Conservation (phyloP, 495 filamentous ascomycete genomes). For the Talaromyces nanjingensis region DNA sequence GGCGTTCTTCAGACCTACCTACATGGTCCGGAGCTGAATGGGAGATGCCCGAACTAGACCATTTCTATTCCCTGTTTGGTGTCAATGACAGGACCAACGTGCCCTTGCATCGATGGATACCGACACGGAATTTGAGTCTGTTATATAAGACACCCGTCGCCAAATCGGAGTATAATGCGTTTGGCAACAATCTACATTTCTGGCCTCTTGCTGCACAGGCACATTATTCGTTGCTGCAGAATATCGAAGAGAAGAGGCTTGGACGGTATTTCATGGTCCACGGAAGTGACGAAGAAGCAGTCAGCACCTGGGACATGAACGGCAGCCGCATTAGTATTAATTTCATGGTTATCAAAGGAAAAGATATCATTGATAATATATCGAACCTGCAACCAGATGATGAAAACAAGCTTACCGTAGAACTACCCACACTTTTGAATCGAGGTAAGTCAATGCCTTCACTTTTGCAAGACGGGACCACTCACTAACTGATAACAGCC, state of each 20-base stretch:
- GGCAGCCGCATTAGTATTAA: conserved; percentile 41
- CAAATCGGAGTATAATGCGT: conserved; percentile 15
- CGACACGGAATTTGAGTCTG: conserved; percentile 24
- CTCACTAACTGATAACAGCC: neutral
- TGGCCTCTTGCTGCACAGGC: conserved; percentile 43
- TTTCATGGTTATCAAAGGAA: conserved; percentile 39
- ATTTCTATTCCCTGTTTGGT: conserved; percentile 12
- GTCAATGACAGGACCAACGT: conserved; percentile 17
- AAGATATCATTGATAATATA: conserved; percentile 28
- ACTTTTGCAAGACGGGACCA: neutral
- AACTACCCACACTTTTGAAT: conserved; percentile 12
- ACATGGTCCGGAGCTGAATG: conserved; percentile 14
- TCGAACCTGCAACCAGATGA: conserved; percentile 16
- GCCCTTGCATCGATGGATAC: conserved; percentile 37
- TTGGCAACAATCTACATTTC: conserved; percentile 24
- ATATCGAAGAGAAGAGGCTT: conserved; percentile 35
- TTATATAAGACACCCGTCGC: conserved; percentile 34
- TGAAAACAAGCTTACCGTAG: conserved; percentile 17
- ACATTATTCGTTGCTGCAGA: conserved; percentile 41
- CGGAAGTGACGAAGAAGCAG: conserved; percentile 11
- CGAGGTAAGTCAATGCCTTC: neutral
- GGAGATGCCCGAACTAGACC: conserved; percentile 10
- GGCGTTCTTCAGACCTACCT: conserved; percentile 21
- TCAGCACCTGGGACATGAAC: conserved; percentile 34
- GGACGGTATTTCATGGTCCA: conserved; percentile 23